Base-by-base conservation (phyloP, 176 grass and related monocot genomes). In the Carex parvula region DNA sequence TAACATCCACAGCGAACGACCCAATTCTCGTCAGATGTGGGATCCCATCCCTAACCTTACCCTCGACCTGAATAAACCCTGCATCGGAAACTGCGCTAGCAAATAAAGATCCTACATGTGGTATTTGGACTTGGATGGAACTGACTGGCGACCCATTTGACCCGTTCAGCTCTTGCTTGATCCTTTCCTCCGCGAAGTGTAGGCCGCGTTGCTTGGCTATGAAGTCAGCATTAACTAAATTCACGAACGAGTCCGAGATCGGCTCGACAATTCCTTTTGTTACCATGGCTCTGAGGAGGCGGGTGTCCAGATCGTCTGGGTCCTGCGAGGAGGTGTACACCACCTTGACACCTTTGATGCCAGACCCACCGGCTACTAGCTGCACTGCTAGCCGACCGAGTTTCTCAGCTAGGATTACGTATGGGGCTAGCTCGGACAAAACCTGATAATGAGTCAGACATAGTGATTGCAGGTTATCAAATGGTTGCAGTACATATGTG, bases 231-330 rank as follows among this genome's bases (percentile, higher is more conserved):
- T 99, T 99, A 67, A 99, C 97, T 9, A 99, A 60, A 79, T 99
- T 99, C 26, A 99, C 87, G 17, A 90, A 88, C 0, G 86, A 88
- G 85, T 85, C 89, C 0, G 93, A 99, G 66, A 99, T 91, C 6
- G 97, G 93, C 84, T 99, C 97, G 39, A 99, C 86, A 70, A 99
- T 86, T 63, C 97, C 97, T 84, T 99, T 99, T 39, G 85, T 95
- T 17, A 96, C 87, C 93, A 94, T 96, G 2, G 97, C 93, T 74
- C 93, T 90, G 85, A 99, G 91, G 79, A 99, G 85, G 79, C 93
- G 87, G 37, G 93, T 99, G 88, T 99, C 93, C 0, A 99, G 76
- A 79, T 94, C 93, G 46, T 95, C 93, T 29, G 88, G 86, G 81
- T 32, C 88, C 18, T 90, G 86, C 33, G 91, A 81, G 2, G 93